Conservation (phyloP, 306 rosid genomes). For the Pterocarpus macrocarpus region DNA sequence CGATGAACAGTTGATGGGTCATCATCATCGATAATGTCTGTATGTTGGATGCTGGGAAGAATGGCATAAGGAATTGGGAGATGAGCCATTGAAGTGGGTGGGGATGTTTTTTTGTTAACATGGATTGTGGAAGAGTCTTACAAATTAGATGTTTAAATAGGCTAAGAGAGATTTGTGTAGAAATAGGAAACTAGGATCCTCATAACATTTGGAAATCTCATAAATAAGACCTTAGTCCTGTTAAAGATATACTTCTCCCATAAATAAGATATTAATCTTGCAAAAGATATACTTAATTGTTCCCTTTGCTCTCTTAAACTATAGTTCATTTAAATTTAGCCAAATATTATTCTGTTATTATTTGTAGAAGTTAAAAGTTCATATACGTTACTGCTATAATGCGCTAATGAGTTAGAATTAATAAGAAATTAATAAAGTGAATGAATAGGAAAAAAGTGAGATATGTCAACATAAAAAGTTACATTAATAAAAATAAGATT, state of each 20-base stretch:
- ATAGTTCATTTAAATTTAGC: too few relatives aligned
- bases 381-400: too few relatives aligned
- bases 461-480: too few relatives aligned
- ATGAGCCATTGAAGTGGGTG: neutral
- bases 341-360: too few relatives aligned
- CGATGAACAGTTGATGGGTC: neutral
- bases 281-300: neutral
- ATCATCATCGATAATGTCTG: neutral
- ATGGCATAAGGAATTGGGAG: conserved; percentile 27
- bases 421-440: too few relatives aligned
- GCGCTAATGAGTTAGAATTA: too few relatives aligned
- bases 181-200: neutral
- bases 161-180: neutral
- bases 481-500: too few relatives aligned
- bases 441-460: too few relatives aligned
- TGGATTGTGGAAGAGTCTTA: neutral
- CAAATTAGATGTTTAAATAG: neutral
- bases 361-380: too few relatives aligned
- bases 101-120: neutral
- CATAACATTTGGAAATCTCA: neutral
- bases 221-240: neutral
- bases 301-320: neutral
- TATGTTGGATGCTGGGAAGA: conserved; percentile 1
- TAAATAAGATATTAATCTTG: neutral
- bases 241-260: neutral